Evolutionary conservation across 1,284 basidiomycete species (phyloP).

Genomic region (Sporisorium iseilematis-ciliati): DNA sequence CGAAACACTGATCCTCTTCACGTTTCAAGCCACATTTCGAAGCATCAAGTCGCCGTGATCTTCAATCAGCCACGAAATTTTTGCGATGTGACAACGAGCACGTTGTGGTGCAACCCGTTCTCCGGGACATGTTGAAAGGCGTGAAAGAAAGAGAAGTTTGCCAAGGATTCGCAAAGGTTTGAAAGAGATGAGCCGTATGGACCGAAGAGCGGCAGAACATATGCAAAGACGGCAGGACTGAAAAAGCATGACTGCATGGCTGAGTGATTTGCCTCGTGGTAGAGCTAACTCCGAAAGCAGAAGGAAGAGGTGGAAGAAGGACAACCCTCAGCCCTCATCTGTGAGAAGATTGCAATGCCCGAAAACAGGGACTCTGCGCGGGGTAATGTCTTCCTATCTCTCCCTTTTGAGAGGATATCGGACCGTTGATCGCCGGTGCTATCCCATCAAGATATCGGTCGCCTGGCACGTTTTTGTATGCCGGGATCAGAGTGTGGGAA

Average conservation of each 20-base stretch:
- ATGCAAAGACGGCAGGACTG: background rate
- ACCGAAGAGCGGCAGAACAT: constrained; percentile 1
- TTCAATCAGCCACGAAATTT: constrained; percentile 8
- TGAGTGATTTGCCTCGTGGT: background rate
- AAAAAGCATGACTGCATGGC: background rate
- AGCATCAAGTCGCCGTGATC: constrained; percentile 4
- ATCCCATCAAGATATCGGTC: no score
- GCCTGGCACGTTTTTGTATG: no score
- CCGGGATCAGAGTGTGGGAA: constrained; percentile 8
- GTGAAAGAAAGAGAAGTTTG: no score
- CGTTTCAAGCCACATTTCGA: constrained; percentile 9
- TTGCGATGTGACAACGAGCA: background rate
- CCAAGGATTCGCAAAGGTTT: no score
- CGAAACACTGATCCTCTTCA: constrained; percentile 5
- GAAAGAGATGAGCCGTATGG: background rate
- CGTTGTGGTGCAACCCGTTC: background rate
- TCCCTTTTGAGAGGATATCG: no score
- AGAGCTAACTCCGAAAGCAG: constrained; percentile 1
- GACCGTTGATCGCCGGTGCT: no score
- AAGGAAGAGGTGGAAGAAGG: no score
- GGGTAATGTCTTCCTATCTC: background rate
- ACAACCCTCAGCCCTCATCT: constrained; percentile 3
- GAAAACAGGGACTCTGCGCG: background rate
- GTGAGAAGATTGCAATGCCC: background rate
- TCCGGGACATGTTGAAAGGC: no score